Evolutionary conservation across 331 rosid genomes (phyloP).

Genomic region (Quercus lobata): DNA sequence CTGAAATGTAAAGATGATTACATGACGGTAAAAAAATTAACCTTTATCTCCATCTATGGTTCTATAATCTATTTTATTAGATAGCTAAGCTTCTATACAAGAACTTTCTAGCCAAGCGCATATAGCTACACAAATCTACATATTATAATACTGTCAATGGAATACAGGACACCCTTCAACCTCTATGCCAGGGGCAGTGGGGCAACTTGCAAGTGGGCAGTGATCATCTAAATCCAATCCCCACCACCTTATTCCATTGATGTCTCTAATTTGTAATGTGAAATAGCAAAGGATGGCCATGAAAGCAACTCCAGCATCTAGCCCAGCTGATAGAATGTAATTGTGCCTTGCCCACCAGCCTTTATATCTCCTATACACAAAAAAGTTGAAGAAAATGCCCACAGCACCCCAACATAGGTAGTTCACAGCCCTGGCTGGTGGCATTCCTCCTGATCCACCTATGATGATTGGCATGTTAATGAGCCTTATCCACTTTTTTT

Average conservation of each 20-base stretch:
- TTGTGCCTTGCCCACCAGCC: slow-evolving; percentile 49
- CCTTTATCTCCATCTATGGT: too few species aligned
- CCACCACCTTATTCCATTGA: slow-evolving; percentile 37
- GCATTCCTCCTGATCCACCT: slow-evolving; percentile 23
- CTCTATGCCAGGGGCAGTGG: slow-evolving; percentile 1
- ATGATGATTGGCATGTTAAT: slow-evolving; percentile 40
- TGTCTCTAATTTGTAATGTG: slow-evolving; percentile 19
- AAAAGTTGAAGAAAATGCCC: slow-evolving; percentile 36
- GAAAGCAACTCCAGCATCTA: slow-evolving; percentile 47
- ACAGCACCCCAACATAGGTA: slow-evolving; percentile 32
- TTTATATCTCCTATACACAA: slow-evolving; percentile 24
- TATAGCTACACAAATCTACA: too few species aligned
- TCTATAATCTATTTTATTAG: too few species aligned
- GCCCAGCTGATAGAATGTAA: slow-evolving; percentile 44
- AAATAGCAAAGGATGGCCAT: slow-evolving; percentile 30
- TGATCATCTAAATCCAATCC: slow-evolving; percentile 16
- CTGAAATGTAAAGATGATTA: too few species aligned
- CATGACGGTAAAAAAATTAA: too few species aligned
- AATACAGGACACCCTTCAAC: neutral
- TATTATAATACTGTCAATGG: neutral
- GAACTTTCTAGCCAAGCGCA: too few species aligned
- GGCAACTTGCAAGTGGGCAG: neutral
- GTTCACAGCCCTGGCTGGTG: slow-evolving; percentile 32
- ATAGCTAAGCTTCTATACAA: too few species aligned
- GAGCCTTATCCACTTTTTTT: slow-evolving; percentile 28